These are phyloP conservation scores for Aspergillus pseudoviridinutans DNA, from an alignment of 2,329 filamentous ascomycete genomes.

Conservation along the genomic window DNA sequence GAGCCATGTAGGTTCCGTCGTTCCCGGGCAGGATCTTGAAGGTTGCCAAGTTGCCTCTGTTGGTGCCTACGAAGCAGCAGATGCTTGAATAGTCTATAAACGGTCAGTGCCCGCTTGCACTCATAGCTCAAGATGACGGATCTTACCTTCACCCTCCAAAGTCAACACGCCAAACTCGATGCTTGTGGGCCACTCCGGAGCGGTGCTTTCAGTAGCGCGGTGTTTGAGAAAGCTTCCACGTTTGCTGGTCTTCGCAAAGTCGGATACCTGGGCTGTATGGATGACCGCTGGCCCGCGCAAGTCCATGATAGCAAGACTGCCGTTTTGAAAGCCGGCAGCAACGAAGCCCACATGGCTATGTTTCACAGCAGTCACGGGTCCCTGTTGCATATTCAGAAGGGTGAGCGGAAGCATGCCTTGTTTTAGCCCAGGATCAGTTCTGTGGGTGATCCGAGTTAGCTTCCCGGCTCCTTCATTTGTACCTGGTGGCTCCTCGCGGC, in stretches of 20 bases:
- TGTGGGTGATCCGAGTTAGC: slow-evolving; percentile 68
- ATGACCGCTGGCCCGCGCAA: slow-evolving; percentile 83
- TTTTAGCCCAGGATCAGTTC: slow-evolving; percentile 68
- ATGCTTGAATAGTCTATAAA: slow-evolving; percentile 79
- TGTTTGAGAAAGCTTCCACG: slow-evolving; percentile 64
- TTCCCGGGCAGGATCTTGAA: slow-evolving; percentile 80
- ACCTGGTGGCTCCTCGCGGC: slow-evolving; percentile 55
- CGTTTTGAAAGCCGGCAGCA: slow-evolving; percentile 78
- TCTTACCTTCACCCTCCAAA: slow-evolving; percentile 72
- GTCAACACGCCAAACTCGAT: slow-evolving; percentile 94
- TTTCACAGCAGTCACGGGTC: slow-evolving; percentile 71
- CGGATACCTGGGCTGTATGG: slow-evolving; percentile 66
- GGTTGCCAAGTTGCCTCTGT: slow-evolving; percentile 74
- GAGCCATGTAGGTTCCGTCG: slow-evolving; percentile 66
- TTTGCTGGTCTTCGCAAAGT: slow-evolving; percentile 74
- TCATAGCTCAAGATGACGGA: neutral
- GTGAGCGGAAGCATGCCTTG: slow-evolving; percentile 77
- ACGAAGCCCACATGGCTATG: slow-evolving; percentile 93
- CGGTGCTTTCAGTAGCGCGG: slow-evolving; percentile 45
- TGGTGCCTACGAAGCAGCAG: slow-evolving; percentile 85
- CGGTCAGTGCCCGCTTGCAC: slow-evolving; percentile 20
- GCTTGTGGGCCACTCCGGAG: slow-evolving; percentile 69
- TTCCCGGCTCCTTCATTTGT: slow-evolving; percentile 61
- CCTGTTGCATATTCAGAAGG: slow-evolving; percentile 78
- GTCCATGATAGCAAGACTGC: slow-evolving; percentile 77